Base-by-base conservation (phyloP, 2,329 filamentous ascomycete genomes). In the Stemphylium vesicarium region DNA sequence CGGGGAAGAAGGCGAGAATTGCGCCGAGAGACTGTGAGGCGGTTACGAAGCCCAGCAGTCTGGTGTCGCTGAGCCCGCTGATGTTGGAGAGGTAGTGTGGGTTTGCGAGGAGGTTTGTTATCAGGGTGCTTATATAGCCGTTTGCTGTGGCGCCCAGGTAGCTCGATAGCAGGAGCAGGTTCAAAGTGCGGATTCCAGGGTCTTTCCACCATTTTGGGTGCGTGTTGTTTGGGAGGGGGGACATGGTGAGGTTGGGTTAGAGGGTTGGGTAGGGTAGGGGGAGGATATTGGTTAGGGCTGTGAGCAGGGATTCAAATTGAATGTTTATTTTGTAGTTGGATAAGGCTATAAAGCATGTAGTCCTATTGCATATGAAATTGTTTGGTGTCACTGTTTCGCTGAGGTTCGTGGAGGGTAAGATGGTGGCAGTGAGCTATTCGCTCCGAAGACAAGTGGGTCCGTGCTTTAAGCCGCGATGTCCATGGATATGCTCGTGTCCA, bases 131-230 rank as follows among this genome's bases (percentile, higher is more conserved):
- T 29, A 53, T 43, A 47, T 65, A 65, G 33, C 58, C 62, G 16
- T 63, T 63, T 3, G 53, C 26, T 7, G 59, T 60, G 36, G 62
- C 62, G n/a, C 57, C 62, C 7, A 63, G 47, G 41, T 65, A 65
- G 46, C 58, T 56, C n/a, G 60, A 22, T 11, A 60, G 45, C 16
- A 65, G 56, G 31, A 62, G 45, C 22, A 62, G 43, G 32, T 62
- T 60, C 24, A 63, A 56, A 18, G 50, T 54, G 15, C 58, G 49
- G 36, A 63, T 49, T 13, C 58, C 58, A 8, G 58, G 55, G 26
- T 61, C 58, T 26, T 24, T 55, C 60, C 59, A 62, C 56, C 59
- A 64, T 36, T 61, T 33, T 9, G 55, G 22, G 42, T 60, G 39
- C 12, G 57, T 63, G 38, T 56, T 54, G 35, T 58, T 58, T 13